Conservation (phyloP, 169 alveolate genomes). For the Cryptosporidium sp. region DNA sequence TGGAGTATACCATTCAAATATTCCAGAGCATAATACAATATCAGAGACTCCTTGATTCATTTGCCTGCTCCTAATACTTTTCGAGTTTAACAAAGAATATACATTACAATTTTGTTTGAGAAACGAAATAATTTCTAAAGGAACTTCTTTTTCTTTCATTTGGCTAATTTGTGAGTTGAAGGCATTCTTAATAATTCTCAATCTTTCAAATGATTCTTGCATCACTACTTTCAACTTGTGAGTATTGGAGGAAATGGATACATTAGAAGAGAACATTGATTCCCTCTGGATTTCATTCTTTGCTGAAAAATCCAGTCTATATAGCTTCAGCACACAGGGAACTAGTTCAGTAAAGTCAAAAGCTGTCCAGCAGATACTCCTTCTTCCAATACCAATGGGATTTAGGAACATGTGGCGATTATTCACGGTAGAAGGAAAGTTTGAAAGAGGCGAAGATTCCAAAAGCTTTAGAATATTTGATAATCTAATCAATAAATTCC, state of each 20-base stretch:
- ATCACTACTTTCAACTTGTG: conserved; percentile 19
- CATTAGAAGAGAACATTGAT: conserved; percentile 52
- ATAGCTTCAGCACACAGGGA: conserved; percentile 47
- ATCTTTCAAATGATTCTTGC: conserved; percentile 6
- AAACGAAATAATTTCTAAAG: conserved; percentile 3
- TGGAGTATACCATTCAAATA: conserved; percentile 73
- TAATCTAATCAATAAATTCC: conserved; percentile 29
- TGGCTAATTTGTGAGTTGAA: conserved; percentile 8
- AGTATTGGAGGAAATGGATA: conserved; percentile 54
- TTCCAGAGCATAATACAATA: conserved; percentile 21
- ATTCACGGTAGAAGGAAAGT: conserved; percentile 36
- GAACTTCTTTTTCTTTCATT: conserved; percentile 17
- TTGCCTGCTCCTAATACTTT: conserved; percentile 19
- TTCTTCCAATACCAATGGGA: conserved; percentile 68
- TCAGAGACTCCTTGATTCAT: conserved; percentile 47
- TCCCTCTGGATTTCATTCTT: conserved; percentile 24
- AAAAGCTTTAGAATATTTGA: conserved; percentile 39
- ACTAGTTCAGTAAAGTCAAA: conserved; percentile 62
- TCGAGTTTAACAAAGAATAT: not conserved
- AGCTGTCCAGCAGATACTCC: conserved; percentile 54
- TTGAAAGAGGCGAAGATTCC: conserved; percentile 55
- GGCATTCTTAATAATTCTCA: conserved; percentile 7
- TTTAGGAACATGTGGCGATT: conserved; percentile 65
- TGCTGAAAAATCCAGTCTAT: conserved; percentile 35
- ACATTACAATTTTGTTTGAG: conserved; percentile 37